Evolutionary conservation across 2,329 filamentous ascomycete genomes (phyloP).

Genomic region (Tricladium varicosporioides): DNA sequence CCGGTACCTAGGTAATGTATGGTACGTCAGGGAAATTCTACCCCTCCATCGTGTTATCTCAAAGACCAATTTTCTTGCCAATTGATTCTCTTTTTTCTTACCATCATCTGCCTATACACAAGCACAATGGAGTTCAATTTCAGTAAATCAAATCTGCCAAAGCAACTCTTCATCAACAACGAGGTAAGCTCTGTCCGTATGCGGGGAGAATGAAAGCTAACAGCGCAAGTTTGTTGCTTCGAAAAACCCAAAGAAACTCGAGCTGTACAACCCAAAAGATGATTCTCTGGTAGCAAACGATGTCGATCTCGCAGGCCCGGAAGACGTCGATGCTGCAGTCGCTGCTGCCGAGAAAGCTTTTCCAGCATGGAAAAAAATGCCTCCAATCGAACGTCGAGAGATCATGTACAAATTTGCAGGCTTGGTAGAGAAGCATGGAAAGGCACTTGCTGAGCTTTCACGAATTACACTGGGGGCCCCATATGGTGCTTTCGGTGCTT

Average conservation of each 20-base stretch:
- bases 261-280: slow-evolving; percentile 49
- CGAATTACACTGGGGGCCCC: slow-evolving; percentile 47
- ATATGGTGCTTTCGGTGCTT: slow-evolving; percentile 42
- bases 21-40: not conserved
- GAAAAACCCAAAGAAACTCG: slow-evolving; percentile 44
- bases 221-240: slow-evolving; percentile 33
- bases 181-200: slow-evolving; percentile 33
- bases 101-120: not conserved
- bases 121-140: slow-evolving; percentile 31
- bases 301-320: slow-evolving; percentile 40
- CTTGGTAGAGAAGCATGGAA: slow-evolving; percentile 39
- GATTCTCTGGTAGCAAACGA: slow-evolving; percentile 48
- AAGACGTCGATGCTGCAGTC: slow-evolving; percentile 45
- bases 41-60: too few species aligned
- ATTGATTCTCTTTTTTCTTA: not conserved
- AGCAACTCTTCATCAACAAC: slow-evolving; percentile 50
- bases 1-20: not conserved
- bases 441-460: slow-evolving; percentile 39
- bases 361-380: slow-evolving; percentile 43
- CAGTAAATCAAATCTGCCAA: slow-evolving; percentile 35
- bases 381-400: slow-evolving; percentile 37
- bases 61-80: not conserved
- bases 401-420: slow-evolving; percentile 45
- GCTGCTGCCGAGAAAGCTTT: slow-evolving; percentile 44
- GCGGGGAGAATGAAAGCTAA: not conserved